These are phyloP conservation scores for Trichoderma gamsii DNA, from an alignment of 495 filamentous ascomycete genomes.

Conservation along the genomic window DNA sequence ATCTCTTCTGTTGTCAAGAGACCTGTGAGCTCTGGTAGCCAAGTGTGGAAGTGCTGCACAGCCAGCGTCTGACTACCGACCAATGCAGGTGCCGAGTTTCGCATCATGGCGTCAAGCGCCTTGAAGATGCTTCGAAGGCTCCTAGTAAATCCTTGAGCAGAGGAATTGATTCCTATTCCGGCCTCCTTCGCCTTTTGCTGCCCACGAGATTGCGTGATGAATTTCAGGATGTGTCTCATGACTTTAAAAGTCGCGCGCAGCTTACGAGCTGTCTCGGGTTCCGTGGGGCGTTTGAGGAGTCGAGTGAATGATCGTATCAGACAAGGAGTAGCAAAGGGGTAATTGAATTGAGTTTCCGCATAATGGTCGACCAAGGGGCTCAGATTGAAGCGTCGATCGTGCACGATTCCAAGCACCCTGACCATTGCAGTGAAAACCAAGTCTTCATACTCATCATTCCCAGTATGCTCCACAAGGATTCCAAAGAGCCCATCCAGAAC, in stretches of 20 bases:
- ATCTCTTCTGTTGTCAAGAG: conserved; percentile 78
- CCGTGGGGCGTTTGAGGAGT: conserved; percentile 69
- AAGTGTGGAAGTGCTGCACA: conserved; percentile 94
- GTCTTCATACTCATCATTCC: conserved; percentile 87
- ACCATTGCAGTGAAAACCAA: conserved; percentile 86
- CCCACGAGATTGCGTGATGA: conserved; percentile 83
- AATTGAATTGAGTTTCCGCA: conserved; percentile 83
- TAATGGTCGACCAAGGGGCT: conserved; percentile 86
- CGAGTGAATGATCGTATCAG: conserved; percentile 80
- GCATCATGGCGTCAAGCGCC: conserved; percentile 81
- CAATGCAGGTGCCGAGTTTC: conserved; percentile 71
- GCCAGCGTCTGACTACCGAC: conserved; percentile 92
- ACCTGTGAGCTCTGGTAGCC: conserved; percentile 80
- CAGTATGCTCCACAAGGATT: conserved; percentile 80
- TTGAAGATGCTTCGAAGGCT: conserved; percentile 86
- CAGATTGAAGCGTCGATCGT: conserved; percentile 89
- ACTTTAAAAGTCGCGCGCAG: conserved; percentile 94
- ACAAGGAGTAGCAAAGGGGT: conserved; percentile 89
- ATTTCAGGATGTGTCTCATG: conserved; percentile 83
- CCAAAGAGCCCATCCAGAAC: conserved; percentile 91
- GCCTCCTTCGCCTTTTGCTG: conserved; percentile 86
- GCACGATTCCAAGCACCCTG: conserved; percentile 83
- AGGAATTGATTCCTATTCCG: conserved; percentile 78
- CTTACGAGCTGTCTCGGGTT: conserved; percentile 72
- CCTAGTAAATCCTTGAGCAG: conserved; percentile 68